phyloP scores from a whole-genome alignment of 2,329 filamentous ascomycete species.

The Fusarium sp. region DNA sequence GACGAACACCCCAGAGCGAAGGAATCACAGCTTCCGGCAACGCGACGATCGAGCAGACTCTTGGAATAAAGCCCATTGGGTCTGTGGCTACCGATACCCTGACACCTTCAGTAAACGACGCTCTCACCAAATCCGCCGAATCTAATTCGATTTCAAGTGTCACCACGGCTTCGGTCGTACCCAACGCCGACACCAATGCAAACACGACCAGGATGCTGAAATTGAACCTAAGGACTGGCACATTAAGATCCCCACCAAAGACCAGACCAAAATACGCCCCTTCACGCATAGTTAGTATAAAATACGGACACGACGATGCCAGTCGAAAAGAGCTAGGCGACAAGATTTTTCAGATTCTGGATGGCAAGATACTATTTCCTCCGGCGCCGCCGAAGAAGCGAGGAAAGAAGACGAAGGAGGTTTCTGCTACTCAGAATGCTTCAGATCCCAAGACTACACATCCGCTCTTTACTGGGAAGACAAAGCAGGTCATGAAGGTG shows the following conservation, averaged over 20 bases:
- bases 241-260: constrained; percentile 71
- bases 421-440: constrained; percentile 40
- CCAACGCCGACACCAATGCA: constrained; percentile 14
- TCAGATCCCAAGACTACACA: constrained; percentile 52
- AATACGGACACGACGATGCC: constrained; percentile 66
- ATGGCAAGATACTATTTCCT: constrained; percentile 47
- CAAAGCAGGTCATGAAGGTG: constrained; percentile 46
- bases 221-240: constrained; percentile 71
- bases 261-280: constrained; percentile 58
- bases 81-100: constrained; percentile 12
- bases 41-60: constrained; percentile 21
- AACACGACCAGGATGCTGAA: constrained; percentile 65
- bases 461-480: constrained; percentile 58
- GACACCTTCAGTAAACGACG: constrained; percentile 34
- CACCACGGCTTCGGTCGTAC: constrained; percentile 17
- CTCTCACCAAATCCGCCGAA: constrained; percentile 6
- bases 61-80: constrained; percentile 15
- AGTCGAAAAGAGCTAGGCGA: constrained; percentile 64
- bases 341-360: constrained; percentile 73
- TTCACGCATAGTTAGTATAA: constrained; percentile 64
- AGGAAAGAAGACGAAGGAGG: constrained; percentile 43
- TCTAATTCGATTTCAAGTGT: constrained; percentile 4
- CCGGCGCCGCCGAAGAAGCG: constrained; percentile 46
- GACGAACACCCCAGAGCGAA: constrained; percentile 42
- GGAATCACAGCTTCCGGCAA: constrained; percentile 14